Base-by-base conservation (phyloP, 2,329 filamentous ascomycete genomes). In the Colletotrichum filicis region DNA sequence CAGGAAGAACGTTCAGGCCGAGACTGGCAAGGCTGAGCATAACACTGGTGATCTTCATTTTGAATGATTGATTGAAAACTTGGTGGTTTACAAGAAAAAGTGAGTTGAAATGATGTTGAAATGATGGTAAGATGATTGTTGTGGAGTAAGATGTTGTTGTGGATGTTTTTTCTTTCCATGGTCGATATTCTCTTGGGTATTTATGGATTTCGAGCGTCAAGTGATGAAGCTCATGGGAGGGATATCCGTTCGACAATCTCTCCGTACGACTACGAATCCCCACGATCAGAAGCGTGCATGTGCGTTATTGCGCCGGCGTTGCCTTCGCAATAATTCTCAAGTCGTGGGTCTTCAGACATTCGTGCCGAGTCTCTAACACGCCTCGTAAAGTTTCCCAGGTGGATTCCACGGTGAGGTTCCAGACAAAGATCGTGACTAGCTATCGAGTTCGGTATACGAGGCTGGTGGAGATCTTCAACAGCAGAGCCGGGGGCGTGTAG, bases 11-110 rank as follows among this genome's bases (percentile, higher is more conserved):
- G 42, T 49, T 49, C 42, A 49, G 24, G 11, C 35, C 58, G 26
- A 68, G 46, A 30, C 66, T 68, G 24, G 65, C 65, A 30, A 68
- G 22, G 57, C 55, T 61, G 46, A 68, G 57, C 26, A 68, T 28
- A n/a, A 37, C 24, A 35, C 30, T 62, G 24, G 37, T 59, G 60
- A 70, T 55, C 32, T n/a, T 53, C 67, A 70, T 65, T 63, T 22
- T 62, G 22, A 4, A 19, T 7, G 42, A n/a, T 49, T 49, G 19
- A 19, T n/a, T 49, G 42, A 9, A 8, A 49, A 49, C 2, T n/a
- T n/a, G 19, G 19, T n/a, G 19, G 7, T 49, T n/a, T 49, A 7
- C 4, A 49, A n/a, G 19, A 4, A 49, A n/a, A 49, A 7, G 19
- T n/a, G 42, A n/a, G 42, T 19, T 49, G 19, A 49, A 49, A 49